Base-by-base conservation (phyloP, 2,329 filamentous ascomycete species). In the Colletotrichum navitas region DNA sequence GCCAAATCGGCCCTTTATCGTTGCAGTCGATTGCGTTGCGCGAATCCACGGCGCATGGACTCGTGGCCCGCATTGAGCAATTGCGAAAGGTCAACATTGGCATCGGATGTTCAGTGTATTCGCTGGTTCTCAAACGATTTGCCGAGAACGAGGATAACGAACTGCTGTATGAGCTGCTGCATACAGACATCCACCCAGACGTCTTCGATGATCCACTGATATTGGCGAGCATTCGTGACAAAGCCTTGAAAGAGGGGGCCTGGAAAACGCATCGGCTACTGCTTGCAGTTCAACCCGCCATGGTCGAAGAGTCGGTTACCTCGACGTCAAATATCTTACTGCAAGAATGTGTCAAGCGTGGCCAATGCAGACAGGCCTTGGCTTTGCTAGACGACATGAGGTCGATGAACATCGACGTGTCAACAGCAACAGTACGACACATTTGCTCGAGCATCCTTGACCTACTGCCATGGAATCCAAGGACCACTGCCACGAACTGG, bases 11-110 rank as follows among this genome's bases (percentile, higher is more conserved):
- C 0, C 92, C 94, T 0, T 83, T 92, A 24, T 92, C 94, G 5
- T 79, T 97, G 26, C 92, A 94, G 74, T 91, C 95, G 56, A 89
- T 97, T 79, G 93, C 91, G 4, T 80, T 92, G 14, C 87, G 93
- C 76, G 89, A 92, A 63, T 79, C 83, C 1, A 86, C 86, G 12
- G 79, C 89, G 0, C 81, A 86, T 41, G 87, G 85, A 8, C 83
- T 96, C n/a, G 77, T 85, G 32, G 78, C 83, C 0, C 88, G 89
- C 41, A 86, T 97, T 34, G 79, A 85, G 34, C 86, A 89, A 65
- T 83, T 97, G 3, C 83, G 87, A 71, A 82, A 85, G 63, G 83
- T 89, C 7, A 90, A 89, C 0, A 92, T 97, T 39, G 83, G 85
- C 0, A 83, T 94, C 36, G 86, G 88, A 5, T 81, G 85, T 6